Evolutionary conservation across 2,329 filamentous ascomycete species (phyloP).

Genomic region (Cylindrodendrum hubeiense): DNA sequence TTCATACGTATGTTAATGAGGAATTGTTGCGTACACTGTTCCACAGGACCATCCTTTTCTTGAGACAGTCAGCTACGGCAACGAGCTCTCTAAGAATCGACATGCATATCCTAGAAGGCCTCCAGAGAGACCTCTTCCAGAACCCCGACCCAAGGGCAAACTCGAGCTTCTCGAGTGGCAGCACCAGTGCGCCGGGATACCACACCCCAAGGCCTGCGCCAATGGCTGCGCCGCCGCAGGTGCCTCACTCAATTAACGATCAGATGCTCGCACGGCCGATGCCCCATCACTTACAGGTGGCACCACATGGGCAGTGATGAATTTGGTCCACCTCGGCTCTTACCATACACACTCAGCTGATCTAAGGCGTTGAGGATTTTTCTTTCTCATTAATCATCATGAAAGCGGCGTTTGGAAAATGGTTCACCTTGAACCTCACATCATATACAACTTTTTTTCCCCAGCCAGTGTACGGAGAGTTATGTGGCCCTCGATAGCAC

Average conservation of each 20-base stretch:
- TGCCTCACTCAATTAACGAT: constrained; percentile 39
- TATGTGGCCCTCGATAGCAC: constrained; percentile 6
- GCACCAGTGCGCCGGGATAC: constrained; percentile 46
- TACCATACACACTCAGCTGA: constrained; percentile 10
- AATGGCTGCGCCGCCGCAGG: constrained; percentile 41
- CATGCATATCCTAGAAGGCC: constrained; percentile 76
- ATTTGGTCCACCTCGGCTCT: not conserved
- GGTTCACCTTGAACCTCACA: constrained; percentile 5
- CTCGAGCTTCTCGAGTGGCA: constrained; percentile 59
- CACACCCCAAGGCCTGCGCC: constrained; percentile 40
- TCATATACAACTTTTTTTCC: constrained; percentile 9
- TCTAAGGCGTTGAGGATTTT: constrained; percentile 14
- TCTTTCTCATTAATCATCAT: constrained; percentile 24
- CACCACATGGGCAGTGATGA: constrained; percentile 35
- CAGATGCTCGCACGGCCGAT: constrained; percentile 40
- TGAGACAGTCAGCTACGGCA: constrained; percentile 76
- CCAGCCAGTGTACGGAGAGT: constrained; percentile 20
- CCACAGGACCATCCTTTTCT: constrained; percentile 80
- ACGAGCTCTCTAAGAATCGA: constrained; percentile 82
- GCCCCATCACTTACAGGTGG: constrained; percentile 42
- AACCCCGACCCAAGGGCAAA: constrained; percentile 44
- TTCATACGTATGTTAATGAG: constrained; percentile 69
- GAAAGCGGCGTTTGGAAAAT: constrained; percentile 30
- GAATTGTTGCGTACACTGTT: constrained; percentile 72
- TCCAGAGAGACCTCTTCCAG: constrained; percentile 61